phyloP scores from a whole-genome alignment of 106 monocot species.

The Dendrobium huoshanense region DNA sequence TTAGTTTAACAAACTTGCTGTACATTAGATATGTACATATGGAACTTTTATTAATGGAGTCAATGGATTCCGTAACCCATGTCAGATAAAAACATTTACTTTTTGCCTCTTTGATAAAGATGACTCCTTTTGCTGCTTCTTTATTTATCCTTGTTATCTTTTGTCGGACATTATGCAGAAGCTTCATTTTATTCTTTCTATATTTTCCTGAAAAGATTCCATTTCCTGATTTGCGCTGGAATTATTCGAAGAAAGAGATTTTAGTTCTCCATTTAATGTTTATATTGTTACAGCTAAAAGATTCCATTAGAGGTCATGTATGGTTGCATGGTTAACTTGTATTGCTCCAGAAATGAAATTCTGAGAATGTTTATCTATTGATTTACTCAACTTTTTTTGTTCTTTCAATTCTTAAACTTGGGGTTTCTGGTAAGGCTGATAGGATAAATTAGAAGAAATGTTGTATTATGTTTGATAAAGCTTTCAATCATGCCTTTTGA shows the following conservation, averaged over 20 bases:
- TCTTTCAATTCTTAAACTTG: not conserved
- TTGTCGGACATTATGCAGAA: not conserved
- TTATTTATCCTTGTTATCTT: not conserved
- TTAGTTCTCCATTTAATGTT: not conserved
- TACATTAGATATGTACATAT: not conserved
- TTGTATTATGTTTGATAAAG: not conserved
- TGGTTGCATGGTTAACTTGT: not conserved
- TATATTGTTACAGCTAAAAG: not conserved
- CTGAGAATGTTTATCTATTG: not conserved
- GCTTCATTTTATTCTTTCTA: not conserved
- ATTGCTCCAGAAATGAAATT: not conserved
- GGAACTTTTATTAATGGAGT: not conserved
- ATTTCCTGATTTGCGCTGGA: not conserved
- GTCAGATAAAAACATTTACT: not conserved
- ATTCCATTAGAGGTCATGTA: not conserved
- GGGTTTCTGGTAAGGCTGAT: not conserved
- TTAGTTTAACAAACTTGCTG: not conserved
- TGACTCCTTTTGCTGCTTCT: slow-evolving; percentile 1
- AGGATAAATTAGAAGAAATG: not conserved
- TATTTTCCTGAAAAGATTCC: not conserved
- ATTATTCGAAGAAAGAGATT: not conserved
- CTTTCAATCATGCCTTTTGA: not conserved
- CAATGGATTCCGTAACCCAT: not conserved
- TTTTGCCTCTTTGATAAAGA: not conserved
- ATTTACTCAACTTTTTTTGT: not conserved